Evolutionary conservation across 2,329 filamentous ascomycete genomes (phyloP), one percentile per base, ranked within the genome.

Genomic region (Verticillium tricorpus): DNA sequence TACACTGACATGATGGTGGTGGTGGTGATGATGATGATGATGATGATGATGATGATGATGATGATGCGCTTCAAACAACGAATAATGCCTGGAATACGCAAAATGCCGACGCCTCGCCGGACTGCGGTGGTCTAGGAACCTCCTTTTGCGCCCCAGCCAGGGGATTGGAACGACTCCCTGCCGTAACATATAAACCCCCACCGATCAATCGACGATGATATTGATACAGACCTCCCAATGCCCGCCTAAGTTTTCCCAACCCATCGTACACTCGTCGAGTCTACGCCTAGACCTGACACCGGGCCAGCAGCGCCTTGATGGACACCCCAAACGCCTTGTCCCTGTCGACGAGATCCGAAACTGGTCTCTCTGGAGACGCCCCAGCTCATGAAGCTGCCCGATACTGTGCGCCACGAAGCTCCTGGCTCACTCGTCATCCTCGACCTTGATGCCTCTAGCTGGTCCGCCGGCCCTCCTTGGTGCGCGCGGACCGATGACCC

Each of bases 401-500:
- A n/a, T 9, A 8, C n/a, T 39, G 22, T 17, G 17, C 39, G 6
- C 39, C 15, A 19, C 15, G n/a, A 25, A n/a, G 19, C 8, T 22
- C 9, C n/a, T n/a, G 37, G 45, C 19, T 50, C 45, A 50, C 45
- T 50, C 45, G 19, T 50, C 45, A 50, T 50, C 45, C 12, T 50
- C 45, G 8, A 50, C 3, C 9, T 50, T 50, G 45, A 50, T 12
- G 19, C 45, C 45, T 50, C 45, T 22, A 5, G n/a, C 45, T 22
- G 45, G 45, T 25, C n/a, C n/a, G 9, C 45, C 45, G 2, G 45
- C 45, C 7, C 45, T 22, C 39, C 57, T 58, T 19, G 89, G 90
- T 35, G 89, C 89, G 64, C 91, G 80, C 1, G 91, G 90, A 2
- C 93, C 93, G n/a, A 97, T 80, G 93, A 97, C 96, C 94, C 94